Percentiles rank a stretch among this genome's conserved stretches.
Evolutionary conservation across 306 rosid genomes (phyloP).

Genomic region (Argentina anserina): DNA sequence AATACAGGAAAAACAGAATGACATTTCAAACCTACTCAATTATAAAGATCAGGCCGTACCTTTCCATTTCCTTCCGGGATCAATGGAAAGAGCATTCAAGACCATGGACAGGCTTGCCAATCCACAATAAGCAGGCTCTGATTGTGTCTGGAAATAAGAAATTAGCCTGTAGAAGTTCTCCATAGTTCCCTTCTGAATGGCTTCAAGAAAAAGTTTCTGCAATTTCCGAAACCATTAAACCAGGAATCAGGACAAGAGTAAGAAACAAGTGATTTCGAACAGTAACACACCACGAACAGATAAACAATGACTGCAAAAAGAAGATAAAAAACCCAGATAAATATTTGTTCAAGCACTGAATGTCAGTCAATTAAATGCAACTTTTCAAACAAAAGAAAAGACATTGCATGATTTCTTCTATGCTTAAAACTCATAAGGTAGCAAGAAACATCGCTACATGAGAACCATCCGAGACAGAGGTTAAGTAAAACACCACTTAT

Average conservation of each 20-base stretch:
- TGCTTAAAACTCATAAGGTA: not conserved
- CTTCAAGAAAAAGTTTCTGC: conserved; percentile 74
- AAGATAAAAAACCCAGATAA: not conserved
- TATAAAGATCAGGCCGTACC: conserved; percentile 31
- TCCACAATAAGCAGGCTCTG: conserved; percentile 92
- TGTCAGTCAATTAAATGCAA: not conserved
- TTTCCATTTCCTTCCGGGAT: conserved; percentile 96
- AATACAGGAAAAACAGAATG: not conserved
- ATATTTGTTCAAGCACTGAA: not conserved
- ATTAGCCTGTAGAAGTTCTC: conserved; percentile 76
- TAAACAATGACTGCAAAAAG: not conserved
- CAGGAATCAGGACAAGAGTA: not conserved
- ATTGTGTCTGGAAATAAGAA: conserved; percentile 85
- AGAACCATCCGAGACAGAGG: not conserved
- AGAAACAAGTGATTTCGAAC: not conserved
- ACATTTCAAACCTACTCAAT: not conserved
- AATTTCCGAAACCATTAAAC: conserved; percentile 11
- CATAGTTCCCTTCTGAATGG: conserved; percentile 77
- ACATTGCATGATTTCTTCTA: not conserved
- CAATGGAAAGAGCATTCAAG: conserved; percentile 88
- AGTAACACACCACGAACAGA: not conserved
- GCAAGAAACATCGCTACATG: not conserved
- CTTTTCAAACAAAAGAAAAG: not conserved
- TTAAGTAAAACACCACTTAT: not conserved
- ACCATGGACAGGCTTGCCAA: conserved; percentile 92